Base-by-base conservation (phyloP, 805 yeast genomes). In the Limtongia smithiae region DNA sequence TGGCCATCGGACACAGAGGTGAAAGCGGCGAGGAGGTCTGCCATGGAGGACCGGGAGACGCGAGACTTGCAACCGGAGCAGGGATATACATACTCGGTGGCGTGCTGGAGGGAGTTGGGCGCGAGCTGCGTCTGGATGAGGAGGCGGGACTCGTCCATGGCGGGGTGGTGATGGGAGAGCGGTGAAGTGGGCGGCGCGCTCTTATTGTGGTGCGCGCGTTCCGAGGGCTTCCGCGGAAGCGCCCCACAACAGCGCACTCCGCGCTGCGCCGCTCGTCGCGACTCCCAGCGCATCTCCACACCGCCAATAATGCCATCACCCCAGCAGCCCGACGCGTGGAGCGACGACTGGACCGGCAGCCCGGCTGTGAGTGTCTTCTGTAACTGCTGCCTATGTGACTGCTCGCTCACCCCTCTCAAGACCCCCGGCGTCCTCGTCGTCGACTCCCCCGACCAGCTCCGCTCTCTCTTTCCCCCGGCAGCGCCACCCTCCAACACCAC, bases 31-130 rank as follows among this genome's bases (percentile, higher is more conserved):
- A 52, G 46, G 33, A 52, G 43, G 32, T 52, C 57, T 22, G 54
- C 51, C 43, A 52, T 45, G 33, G 46, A 37, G 33, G 20, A 22
- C 35, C 51, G 47, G 36, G 51, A 35, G 14, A 52, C 48, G 20
- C 57, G 54, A n/a, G 57, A 48, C 41, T 52, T 52, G 51, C 57
- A 52, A 30, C 57, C 57, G 22, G 46, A 44, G 37, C 57, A 52
- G 5, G 57, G 57, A 38, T 52, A 52, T 11, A 52, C 48, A 42
- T 52, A 52, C 42, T 52, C 54, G 18, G 57, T 52, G 27, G 44
- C 48, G 27, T 42, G 46, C n/a, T 39, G 36, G 22, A 34, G 28
- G 21, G 48, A 33, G 44, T 44, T 50, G 0, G 48, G 41, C 27
- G 22, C 33, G 40, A 45, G 25, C 41, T 37, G 50, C 3, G 54